Percentiles rank a stretch among this genome's conserved stretches.
Conservation (phyloP, 352 stramenopile species). For the Phytopythium vexans region DNA sequence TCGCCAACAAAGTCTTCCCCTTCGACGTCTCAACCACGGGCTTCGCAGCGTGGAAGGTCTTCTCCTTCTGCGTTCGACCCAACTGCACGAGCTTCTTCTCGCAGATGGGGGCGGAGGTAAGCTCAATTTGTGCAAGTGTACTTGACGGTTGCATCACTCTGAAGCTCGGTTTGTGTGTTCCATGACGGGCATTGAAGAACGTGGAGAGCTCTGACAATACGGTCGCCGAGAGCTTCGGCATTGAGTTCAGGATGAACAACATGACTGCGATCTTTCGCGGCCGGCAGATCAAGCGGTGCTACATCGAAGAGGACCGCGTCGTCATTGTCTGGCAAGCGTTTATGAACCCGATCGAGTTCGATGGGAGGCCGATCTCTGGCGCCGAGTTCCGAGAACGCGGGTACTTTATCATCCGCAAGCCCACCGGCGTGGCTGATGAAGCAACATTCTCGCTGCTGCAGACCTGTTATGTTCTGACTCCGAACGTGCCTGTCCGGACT, state of each 20-base stretch:
- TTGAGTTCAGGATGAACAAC: slow-evolving; percentile 12
- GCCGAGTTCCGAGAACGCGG: slow-evolving; percentile 28
- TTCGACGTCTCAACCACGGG: slow-evolving; percentile 34
- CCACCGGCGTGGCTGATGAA: slow-evolving; percentile 10
- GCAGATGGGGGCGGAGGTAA: slow-evolving; percentile 30
- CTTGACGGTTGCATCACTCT: not conserved
- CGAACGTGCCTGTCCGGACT: slow-evolving; percentile 11
- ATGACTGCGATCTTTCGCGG: slow-evolving; percentile 2
- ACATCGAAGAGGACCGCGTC: slow-evolving; percentile 2
- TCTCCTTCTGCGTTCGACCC: slow-evolving; percentile 31
- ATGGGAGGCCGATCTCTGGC: slow-evolving; percentile 17
- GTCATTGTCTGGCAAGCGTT: slow-evolving; percentile 15
- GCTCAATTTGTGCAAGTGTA: slow-evolving; percentile 3
- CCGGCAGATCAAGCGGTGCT: slow-evolving; percentile 4
- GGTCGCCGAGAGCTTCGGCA: slow-evolving; percentile 21
- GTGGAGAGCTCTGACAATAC: slow-evolving; percentile 12
- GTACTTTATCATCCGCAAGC: slow-evolving; percentile 34
- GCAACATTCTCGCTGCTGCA: slow-evolving; percentile 23
- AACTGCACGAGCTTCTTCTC: slow-evolving; percentile 36
- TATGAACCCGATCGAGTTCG: slow-evolving; percentile 42
- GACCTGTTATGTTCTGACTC: slow-evolving; percentile 33
- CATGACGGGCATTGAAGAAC: not conserved
- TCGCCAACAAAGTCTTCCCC: slow-evolving; percentile 40
- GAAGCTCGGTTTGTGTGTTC: slow-evolving; percentile 3
- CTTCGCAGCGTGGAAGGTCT: slow-evolving; percentile 36